Conservation (phyloP, 768 basidiomycete genomes). For the Collybiopsis confluens region DNA sequence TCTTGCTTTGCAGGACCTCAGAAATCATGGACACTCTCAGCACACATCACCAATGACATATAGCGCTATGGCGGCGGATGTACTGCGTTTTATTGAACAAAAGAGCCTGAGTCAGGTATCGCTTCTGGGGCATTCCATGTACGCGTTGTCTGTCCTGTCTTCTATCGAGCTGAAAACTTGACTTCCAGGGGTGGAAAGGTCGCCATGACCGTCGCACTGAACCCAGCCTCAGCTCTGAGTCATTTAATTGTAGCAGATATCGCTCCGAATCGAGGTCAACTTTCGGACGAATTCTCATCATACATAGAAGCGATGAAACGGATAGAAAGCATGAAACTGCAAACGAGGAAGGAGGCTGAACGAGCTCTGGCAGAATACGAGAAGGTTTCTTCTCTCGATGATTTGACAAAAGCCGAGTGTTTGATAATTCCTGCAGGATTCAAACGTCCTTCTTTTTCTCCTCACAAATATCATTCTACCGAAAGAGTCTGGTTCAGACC, state of each 20-base stretch:
- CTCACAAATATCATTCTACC: slow-evolving; percentile 71
- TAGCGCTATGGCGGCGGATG: slow-evolving; percentile 73
- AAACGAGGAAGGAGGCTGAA: slow-evolving; percentile 2
- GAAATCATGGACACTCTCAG: slow-evolving; percentile 87
- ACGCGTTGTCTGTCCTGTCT: neutral
- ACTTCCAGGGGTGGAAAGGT: slow-evolving; percentile 57
- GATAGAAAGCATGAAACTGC: slow-evolving; percentile 3
- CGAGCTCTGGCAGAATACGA: slow-evolving; percentile 4
- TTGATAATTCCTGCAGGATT: slow-evolving; percentile 45
- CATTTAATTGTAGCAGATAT: slow-evolving; percentile 66
- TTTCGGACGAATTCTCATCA: slow-evolving; percentile 46
- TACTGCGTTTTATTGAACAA: slow-evolving; percentile 59
- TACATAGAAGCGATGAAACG: slow-evolving; percentile 55
- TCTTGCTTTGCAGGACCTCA: slow-evolving; percentile 57
- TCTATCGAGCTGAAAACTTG: neutral
- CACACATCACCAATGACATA: slow-evolving; percentile 75
- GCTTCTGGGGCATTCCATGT: slow-evolving; percentile 91
- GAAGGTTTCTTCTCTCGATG: neutral
- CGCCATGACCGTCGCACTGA: slow-evolving; percentile 52
- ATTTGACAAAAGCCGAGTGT: neutral
- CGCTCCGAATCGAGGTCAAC: slow-evolving; percentile 45
- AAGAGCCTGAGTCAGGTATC: slow-evolving; percentile 57
- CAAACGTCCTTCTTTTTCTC: slow-evolving; percentile 74
- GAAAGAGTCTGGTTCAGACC: slow-evolving; percentile 19
- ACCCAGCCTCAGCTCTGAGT: slow-evolving; percentile 28